Evolutionary conservation across 2,329 filamentous ascomycete genomes (phyloP).

Genomic region (Venturia carpophila): DNA sequence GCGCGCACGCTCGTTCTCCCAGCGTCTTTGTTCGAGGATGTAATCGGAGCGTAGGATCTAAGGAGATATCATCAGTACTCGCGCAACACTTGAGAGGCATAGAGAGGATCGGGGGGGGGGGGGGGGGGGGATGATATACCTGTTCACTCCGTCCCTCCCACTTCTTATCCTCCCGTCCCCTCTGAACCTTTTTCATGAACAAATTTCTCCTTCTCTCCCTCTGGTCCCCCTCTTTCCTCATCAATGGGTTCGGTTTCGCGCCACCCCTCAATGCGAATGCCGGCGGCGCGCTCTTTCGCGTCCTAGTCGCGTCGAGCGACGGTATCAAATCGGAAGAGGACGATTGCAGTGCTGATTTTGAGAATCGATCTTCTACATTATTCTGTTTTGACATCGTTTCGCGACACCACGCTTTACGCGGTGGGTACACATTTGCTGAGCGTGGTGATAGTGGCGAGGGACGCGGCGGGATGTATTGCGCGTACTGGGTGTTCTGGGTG

Average conservation of each 20-base stretch:
- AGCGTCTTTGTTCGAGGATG: constrained; percentile 35
- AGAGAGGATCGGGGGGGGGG: background rate
- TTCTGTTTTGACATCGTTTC: constrained; percentile 18
- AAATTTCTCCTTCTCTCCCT: constrained; percentile 57
- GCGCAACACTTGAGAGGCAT: background rate
- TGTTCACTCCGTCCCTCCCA: constrained; percentile 41
- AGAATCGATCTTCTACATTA: constrained; percentile 19
- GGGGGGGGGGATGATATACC: constrained; percentile 26
- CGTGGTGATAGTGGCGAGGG: constrained; percentile 40
- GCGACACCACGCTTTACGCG: constrained; percentile 25
- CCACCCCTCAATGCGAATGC: constrained; percentile 44
- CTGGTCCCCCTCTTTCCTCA: constrained; percentile 43
- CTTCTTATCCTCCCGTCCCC: constrained; percentile 38
- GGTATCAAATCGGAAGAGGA: background rate
- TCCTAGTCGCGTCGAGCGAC: background rate
- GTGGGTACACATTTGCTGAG: constrained; percentile 27
- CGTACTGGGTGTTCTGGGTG: background rate
- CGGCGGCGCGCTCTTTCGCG: constrained; percentile 14
- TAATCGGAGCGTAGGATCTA: constrained; percentile 44
- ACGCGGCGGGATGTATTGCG: constrained; percentile 27
- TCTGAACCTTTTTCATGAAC: constrained; percentile 55
- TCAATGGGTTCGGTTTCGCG: constrained; percentile 55
- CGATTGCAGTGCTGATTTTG: background rate
- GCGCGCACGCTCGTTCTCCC: constrained; percentile 38
- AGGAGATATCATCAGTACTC: background rate